Conservation (phyloP, 106 monocot species). For the Amphibolis antarctica region DNA sequence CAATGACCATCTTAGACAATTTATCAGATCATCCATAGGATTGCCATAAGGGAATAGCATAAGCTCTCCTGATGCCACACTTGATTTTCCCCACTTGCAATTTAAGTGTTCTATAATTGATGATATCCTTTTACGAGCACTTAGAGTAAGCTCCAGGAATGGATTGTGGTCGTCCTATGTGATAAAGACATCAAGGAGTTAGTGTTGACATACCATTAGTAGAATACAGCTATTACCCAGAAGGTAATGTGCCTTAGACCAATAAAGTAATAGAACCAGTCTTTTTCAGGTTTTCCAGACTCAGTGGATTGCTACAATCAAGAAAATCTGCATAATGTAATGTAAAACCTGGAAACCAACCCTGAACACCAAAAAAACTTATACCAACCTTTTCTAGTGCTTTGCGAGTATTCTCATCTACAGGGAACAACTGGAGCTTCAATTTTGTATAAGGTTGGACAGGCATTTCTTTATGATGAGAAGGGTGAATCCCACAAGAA, state of each 20-base stretch:
- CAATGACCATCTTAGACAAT: slow-evolving; percentile 55
- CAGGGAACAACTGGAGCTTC: slow-evolving; percentile 87
- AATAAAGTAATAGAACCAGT: too few species aligned
- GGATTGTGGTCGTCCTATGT: slow-evolving; percentile 80
- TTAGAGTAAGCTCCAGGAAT: slow-evolving; percentile 84
- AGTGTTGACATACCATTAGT: not conserved
- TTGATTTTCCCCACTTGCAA: slow-evolving; percentile 83
- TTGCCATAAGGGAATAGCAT: slow-evolving; percentile 58
- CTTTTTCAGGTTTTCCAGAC: too few species aligned
- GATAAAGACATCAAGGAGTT: not conserved
- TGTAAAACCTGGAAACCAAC: not conserved
- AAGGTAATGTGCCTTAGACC: too few species aligned
- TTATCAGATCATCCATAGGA: slow-evolving; percentile 32
- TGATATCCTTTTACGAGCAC: slow-evolving; percentile 75
- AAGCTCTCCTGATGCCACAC: slow-evolving; percentile 55
- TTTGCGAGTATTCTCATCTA: slow-evolving; percentile 63
- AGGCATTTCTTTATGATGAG: slow-evolving; percentile 22
- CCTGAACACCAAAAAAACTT: not conserved
- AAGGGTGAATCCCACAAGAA: slow-evolving; percentile 19
- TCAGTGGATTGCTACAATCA: too few species aligned
- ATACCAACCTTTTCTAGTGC: slow-evolving; percentile 61
- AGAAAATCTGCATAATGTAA: not conserved
- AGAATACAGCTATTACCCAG: too few species aligned
- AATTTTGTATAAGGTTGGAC: slow-evolving; percentile 42
- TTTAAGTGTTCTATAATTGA: slow-evolving; percentile 86